Conservation (phyloP, 164 flowering plant genomes). For the Akebia trifoliata region DNA sequence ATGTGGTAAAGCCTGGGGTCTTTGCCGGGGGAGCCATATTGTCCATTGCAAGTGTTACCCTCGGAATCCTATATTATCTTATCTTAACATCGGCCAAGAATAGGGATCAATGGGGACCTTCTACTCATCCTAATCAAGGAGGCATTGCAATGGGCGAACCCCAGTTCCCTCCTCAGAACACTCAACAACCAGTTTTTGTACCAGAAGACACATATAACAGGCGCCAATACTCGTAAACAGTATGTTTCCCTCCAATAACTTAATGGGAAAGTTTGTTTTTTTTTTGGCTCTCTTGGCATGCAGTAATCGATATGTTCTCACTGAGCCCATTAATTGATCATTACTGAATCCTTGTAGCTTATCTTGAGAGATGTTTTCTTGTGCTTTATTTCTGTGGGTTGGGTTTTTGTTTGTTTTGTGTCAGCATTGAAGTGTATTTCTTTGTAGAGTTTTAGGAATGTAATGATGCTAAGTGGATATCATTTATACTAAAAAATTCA, state of each 20-base stretch:
- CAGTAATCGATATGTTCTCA: no score
- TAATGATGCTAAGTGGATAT: no score
- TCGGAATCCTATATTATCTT: conserved; percentile 65
- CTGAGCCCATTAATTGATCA: no score
- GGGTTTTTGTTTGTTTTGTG: no score
- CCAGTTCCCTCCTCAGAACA: conserved; percentile 41
- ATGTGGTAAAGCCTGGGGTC: conserved; percentile 88
- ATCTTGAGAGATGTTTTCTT: no score
- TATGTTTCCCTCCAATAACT: background rate
- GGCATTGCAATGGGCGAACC: conserved; percentile 86
- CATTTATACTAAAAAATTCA: no score
- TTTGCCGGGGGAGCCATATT: conserved; percentile 81
- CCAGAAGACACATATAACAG: conserved; percentile 82
- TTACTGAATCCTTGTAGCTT: no score
- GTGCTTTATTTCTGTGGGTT: no score
- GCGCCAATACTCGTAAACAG: conserved; percentile 46
- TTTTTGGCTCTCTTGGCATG: no score
- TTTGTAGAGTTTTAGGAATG: no score
- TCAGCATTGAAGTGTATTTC: no score
- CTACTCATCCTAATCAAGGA: conserved; percentile 28
- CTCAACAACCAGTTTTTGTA: conserved; percentile 66
- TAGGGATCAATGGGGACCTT: conserved; percentile 20
- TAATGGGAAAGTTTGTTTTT: no score
- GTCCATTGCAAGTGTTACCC: conserved; percentile 55
- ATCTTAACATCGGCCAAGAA: conserved; percentile 36